phyloP scores from a whole-genome alignment of 2,329 filamentous ascomycete genomes.

The Aspergillus hortae region DNA sequence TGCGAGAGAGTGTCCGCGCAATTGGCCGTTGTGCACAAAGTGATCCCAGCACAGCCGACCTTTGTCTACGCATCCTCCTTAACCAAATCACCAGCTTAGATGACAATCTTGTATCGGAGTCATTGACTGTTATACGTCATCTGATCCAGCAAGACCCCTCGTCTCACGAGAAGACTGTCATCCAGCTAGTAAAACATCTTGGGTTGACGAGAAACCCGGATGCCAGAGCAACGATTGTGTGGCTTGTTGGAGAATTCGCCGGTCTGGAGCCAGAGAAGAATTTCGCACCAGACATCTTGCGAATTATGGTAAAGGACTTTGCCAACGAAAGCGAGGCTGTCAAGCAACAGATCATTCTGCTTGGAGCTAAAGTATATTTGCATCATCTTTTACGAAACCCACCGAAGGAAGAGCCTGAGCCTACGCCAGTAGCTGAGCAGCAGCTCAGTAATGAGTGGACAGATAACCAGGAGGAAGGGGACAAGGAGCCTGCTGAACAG shows the following conservation, averaged over 20 bases:
- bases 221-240: slow-evolving; percentile 90
- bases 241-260: slow-evolving; percentile 93
- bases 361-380: slow-evolving; percentile 95
- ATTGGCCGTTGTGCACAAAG: slow-evolving; percentile 90
- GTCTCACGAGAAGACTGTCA: slow-evolving; percentile 77
- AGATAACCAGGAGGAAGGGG: slow-evolving; percentile 24
- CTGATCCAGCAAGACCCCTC: slow-evolving; percentile 87
- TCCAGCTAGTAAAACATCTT: slow-evolving; percentile 84
- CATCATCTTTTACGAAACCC: slow-evolving; percentile 67
- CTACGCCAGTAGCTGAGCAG: slow-evolving; percentile 20
- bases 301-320: slow-evolving; percentile 84
- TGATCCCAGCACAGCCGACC: slow-evolving; percentile 64
- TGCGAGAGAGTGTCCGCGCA: slow-evolving; percentile 84
- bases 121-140: slow-evolving; percentile 89
- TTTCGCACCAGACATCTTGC: slow-evolving; percentile 86
- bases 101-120: slow-evolving; percentile 83
- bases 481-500: slow-evolving; percentile 27
- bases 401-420: slow-evolving; percentile 19
- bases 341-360: slow-evolving; percentile 84
- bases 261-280: slow-evolving; percentile 77
- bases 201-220: slow-evolving; percentile 84
- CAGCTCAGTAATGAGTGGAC: slow-evolving; percentile 33
- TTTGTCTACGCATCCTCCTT: slow-evolving; percentile 79
- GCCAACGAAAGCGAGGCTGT: slow-evolving; percentile 77
- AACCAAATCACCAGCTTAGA: slow-evolving; percentile 86